A percentile compares a stretch with the other conserved stretches of the same genome.
Conservation (phyloP, 805 yeast genomes). For the Hemisphaericaspora nanyangensis region DNA sequence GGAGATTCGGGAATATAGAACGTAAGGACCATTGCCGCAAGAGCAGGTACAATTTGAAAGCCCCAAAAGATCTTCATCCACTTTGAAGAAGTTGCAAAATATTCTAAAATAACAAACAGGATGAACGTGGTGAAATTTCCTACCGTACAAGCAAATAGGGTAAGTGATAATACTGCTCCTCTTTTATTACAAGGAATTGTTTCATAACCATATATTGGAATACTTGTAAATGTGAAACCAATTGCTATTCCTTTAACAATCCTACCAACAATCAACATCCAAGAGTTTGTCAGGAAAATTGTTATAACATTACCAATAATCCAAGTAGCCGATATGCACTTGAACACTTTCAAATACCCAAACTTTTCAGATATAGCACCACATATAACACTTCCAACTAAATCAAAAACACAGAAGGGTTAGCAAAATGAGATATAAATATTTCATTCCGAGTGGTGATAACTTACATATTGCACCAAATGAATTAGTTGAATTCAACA, state of each 20-base stretch:
- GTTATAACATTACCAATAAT: slow-evolving; percentile 21
- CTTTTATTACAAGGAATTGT: slow-evolving; percentile 18
- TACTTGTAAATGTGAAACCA: slow-evolving; percentile 27
- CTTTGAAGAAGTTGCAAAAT: neutral
- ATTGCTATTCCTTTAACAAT: slow-evolving; percentile 27
- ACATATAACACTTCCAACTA: slow-evolving; percentile 28
- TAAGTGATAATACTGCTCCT: slow-evolving; percentile 20
- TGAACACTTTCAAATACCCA: slow-evolving; percentile 25
- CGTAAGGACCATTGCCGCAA: slow-evolving; percentile 15
- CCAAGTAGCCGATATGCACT: slow-evolving; percentile 24
- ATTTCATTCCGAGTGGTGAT: too few species aligned
- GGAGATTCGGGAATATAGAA: slow-evolving; percentile 30
- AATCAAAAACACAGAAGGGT: neutral
- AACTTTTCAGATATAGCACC: slow-evolving; percentile 25
- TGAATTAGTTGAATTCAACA: slow-evolving; percentile 23
- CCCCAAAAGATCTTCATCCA: slow-evolving; percentile 16
- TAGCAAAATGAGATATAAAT: neutral
- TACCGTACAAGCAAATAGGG: neutral
- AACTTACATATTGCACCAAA: slow-evolving; percentile 36
- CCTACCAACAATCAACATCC: slow-evolving; percentile 24
- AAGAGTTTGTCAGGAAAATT: slow-evolving; percentile 21
- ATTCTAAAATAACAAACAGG: slow-evolving; percentile 1
- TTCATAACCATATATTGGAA: slow-evolving; percentile 32
- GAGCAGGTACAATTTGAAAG: slow-evolving; percentile 16
- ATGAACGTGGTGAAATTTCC: slow-evolving; percentile 3